phyloP scores from a whole-genome alignment of 2,329 filamentous ascomycete genomes.

The Aspergillus fischeri region DNA sequence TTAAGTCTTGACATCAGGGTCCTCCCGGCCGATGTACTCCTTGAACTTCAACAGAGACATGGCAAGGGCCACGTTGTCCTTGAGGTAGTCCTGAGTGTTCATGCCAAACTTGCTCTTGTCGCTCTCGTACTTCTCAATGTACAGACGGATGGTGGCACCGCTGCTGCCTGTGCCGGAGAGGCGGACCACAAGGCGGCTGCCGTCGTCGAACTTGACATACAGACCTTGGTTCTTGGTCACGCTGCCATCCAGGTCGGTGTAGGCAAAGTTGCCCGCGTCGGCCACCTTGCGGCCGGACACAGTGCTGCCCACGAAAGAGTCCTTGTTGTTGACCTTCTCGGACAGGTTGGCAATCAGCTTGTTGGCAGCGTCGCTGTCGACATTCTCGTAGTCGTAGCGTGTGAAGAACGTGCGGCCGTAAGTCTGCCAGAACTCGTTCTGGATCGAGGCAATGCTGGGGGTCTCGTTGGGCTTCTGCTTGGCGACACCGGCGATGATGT shows the following conservation, averaged over 20 bases:
- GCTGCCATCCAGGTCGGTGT: slow-evolving; percentile 97
- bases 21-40: slow-evolving; percentile 84
- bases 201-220: slow-evolving; percentile 89
- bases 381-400: slow-evolving; percentile 95
- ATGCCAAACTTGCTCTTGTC: slow-evolving; percentile 72
- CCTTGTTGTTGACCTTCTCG: slow-evolving; percentile 67
- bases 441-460: slow-evolving; percentile 92
- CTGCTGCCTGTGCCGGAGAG: slow-evolving; percentile 93
- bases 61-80: slow-evolving; percentile 81
- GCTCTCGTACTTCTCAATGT: slow-evolving; percentile 91
- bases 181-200: slow-evolving; percentile 90
- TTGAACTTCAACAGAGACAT: slow-evolving; percentile 85
- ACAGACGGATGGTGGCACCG: slow-evolving; percentile 92
- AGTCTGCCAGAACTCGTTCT: slow-evolving; percentile 92
- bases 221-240: slow-evolving; percentile 95
- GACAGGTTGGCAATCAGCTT: slow-evolving; percentile 81
- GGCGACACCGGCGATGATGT: slow-evolving; percentile 93
- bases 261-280: slow-evolving; percentile 93
- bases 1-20: slow-evolving; percentile 95
- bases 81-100: slow-evolving; percentile 90
- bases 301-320: slow-evolving; percentile 77
- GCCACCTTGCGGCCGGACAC: slow-evolving; percentile 78
- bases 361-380: slow-evolving; percentile 84
- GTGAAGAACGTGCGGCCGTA: slow-evolving; percentile 99
- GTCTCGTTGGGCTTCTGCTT: slow-evolving; percentile 73